A percentile compares a stretch with the other conserved stretches of the same genome.
Evolutionary conservation across 805 yeast genomes (phyloP).

Genomic region (Candida xiaguanensis): DNA sequence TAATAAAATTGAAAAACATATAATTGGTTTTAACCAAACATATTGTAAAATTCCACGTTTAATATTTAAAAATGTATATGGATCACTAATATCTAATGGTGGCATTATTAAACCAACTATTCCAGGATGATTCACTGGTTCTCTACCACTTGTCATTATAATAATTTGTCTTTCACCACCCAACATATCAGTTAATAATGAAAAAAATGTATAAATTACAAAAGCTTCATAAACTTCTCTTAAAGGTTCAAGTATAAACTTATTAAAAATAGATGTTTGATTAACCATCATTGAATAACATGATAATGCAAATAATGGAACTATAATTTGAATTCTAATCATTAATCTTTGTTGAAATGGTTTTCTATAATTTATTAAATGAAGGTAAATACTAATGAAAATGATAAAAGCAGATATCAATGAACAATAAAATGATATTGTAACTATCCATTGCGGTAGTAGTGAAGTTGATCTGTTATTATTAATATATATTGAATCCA

Average conservation of each 20-base stretch:
- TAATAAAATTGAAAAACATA: slow-evolving; percentile 54
- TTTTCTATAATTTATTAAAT: slow-evolving; percentile 67
- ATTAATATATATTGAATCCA: too few relatives aligned
- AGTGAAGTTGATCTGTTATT: slow-evolving; percentile 2
- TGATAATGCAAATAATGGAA: slow-evolving; percentile 75
- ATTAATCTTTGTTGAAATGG: slow-evolving; percentile 85
- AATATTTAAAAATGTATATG: slow-evolving; percentile 67
- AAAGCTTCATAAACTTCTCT: slow-evolving; percentile 94
- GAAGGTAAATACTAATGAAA: slow-evolving; percentile 24
- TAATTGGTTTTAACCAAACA: slow-evolving; percentile 88
- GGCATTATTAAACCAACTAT: slow-evolving; percentile 23
- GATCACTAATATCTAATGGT: slow-evolving; percentile 80
- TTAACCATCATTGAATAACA: slow-evolving; percentile 57
- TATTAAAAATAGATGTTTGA: slow-evolving; percentile 38
- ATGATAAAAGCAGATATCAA: slow-evolving; percentile 19
- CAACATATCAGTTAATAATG: slow-evolving; percentile 72
- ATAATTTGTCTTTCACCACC: slow-evolving; percentile 93
- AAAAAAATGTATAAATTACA: slow-evolving; percentile 89
- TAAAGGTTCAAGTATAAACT: slow-evolving; percentile 60
- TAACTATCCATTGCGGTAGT: slow-evolving; percentile 16
- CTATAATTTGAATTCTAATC: slow-evolving; percentile 75
- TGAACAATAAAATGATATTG: slow-evolving; percentile 20
- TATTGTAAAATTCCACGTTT: slow-evolving; percentile 89
- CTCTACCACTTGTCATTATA: slow-evolving; percentile 62
- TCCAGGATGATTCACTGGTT: slow-evolving; percentile 67